Evolutionary conservation across 139 green algal genomes (phyloP).

Genomic region (Chlorella sorokiniana): DNA sequence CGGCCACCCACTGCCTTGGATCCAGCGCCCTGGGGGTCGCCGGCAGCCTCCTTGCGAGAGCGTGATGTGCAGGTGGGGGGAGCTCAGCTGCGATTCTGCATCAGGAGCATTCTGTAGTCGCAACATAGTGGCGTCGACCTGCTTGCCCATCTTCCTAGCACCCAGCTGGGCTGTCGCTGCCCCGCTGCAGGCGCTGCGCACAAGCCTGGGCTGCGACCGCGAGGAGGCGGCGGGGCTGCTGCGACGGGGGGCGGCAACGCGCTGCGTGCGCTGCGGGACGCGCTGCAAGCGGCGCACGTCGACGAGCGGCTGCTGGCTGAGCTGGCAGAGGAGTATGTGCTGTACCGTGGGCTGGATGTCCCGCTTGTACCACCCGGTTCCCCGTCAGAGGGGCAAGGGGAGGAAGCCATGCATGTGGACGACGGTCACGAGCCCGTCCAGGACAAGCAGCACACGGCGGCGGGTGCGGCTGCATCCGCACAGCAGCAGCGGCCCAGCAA

Average conservation of each 20-base stretch:
- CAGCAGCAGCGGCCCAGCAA: slow-evolving; percentile 8
- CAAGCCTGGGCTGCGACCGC: slow-evolving; percentile 16
- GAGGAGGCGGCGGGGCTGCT: slow-evolving; percentile 21
- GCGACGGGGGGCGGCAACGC: not conserved
- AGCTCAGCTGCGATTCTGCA: not conserved
- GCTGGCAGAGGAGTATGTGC: slow-evolving; percentile 11
- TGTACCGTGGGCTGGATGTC: slow-evolving; percentile 3
- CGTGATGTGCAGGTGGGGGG: slow-evolving; percentile 2
- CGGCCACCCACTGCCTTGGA: not conserved
- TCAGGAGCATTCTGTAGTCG: not conserved
- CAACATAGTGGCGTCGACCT: not conserved
- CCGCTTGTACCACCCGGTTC: not conserved
- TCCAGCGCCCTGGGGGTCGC: too few species aligned
- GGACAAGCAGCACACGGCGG: not conserved
- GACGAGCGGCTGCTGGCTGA: not conserved
- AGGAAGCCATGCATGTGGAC: slow-evolving; percentile 17
- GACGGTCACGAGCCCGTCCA: not conserved
- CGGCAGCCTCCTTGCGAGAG: not conserved
- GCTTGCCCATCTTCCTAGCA: not conserved
- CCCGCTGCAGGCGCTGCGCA: slow-evolving; percentile 11
- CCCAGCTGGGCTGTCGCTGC: not conserved
- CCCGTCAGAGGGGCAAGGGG: not conserved
- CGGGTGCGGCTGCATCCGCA: not conserved
- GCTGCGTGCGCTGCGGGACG: not conserved
- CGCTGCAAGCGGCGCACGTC: slow-evolving; percentile 6